Conservation (phyloP, 1,284 basidiomycete genomes). For the Naganishia cerealis region DNA sequence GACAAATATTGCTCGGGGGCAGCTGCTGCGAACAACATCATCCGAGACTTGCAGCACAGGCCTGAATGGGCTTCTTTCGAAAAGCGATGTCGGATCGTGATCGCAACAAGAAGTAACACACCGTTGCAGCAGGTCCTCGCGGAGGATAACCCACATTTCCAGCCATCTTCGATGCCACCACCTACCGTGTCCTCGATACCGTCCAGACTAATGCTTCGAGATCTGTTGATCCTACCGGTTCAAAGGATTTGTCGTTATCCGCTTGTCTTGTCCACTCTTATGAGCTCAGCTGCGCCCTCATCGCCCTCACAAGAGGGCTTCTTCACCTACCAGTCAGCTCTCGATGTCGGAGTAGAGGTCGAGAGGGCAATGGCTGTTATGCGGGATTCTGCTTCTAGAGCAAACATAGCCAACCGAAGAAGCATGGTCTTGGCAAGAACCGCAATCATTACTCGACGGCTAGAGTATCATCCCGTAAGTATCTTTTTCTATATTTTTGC, state of each 20-base stretch:
- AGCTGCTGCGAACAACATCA: slow-evolving; percentile 70
- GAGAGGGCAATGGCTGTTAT: slow-evolving; percentile 54
- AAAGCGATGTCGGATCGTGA: slow-evolving; percentile 63
- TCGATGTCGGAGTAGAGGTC: slow-evolving; percentile 47
- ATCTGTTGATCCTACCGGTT: slow-evolving; percentile 85
- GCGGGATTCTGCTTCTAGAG: slow-evolving; percentile 63
- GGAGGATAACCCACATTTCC: slow-evolving; percentile 40
- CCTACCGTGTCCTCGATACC: slow-evolving; percentile 36
- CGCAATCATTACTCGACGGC: slow-evolving; percentile 65
- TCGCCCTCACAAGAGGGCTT: slow-evolving; percentile 21
- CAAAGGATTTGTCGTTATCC: slow-evolving; percentile 90
- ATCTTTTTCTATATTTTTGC: neutral
- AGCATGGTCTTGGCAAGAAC: slow-evolving; percentile 69
- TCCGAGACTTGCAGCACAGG: slow-evolving; percentile 62
- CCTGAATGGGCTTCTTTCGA: slow-evolving; percentile 80
- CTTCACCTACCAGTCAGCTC: slow-evolving; percentile 29
- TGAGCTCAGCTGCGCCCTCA: slow-evolving; percentile 37
- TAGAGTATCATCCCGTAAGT: slow-evolving; percentile 54
- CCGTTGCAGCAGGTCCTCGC: slow-evolving; percentile 46
- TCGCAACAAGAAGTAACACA: slow-evolving; percentile 52
- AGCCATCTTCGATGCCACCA: slow-evolving; percentile 27
- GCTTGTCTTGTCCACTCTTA: slow-evolving; percentile 75
- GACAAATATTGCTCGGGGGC: slow-evolving; percentile 80
- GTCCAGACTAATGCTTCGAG: slow-evolving; percentile 60
- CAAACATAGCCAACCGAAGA: slow-evolving; percentile 59